A percentile compares a stretch with the other conserved stretches of the same genome.
phyloP scores from a whole-genome alignment of 2,329 filamentous ascomycete genomes.

The Colletotrichum sp. region DNA sequence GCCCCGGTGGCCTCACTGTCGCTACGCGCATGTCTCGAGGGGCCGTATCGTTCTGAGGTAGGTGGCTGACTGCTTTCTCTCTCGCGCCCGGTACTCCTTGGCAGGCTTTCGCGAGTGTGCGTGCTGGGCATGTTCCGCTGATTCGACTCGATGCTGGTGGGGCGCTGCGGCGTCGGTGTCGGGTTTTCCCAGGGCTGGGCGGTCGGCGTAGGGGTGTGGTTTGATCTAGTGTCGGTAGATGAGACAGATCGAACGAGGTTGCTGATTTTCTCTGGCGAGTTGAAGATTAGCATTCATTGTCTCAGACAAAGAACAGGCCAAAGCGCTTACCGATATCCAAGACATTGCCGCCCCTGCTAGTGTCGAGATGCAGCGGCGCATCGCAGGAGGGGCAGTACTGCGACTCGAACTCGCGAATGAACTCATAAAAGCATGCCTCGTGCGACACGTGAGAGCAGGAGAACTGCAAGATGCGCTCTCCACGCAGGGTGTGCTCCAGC shows the following conservation, averaged over 20 bases:
- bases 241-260: slow-evolving; percentile 87
- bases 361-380: slow-evolving; percentile 88
- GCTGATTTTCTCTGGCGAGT: slow-evolving; percentile 81
- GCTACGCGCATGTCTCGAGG: slow-evolving; percentile 68
- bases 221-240: slow-evolving; percentile 63
- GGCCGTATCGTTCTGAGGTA: slow-evolving; percentile 47
- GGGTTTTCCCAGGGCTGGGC: slow-evolving; percentile 72
- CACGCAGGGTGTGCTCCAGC: slow-evolving; percentile 90
- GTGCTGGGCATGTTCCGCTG: slow-evolving; percentile 35
- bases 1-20: slow-evolving; percentile 79
- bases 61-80: slow-evolving; percentile 55
- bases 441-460: slow-evolving; percentile 97
- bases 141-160: slow-evolving; percentile 52
- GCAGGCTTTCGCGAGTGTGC: slow-evolving; percentile 39
- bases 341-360: slow-evolving; percentile 90
- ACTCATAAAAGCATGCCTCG: slow-evolving; percentile 98
- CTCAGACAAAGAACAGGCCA: neutral
- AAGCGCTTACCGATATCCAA: slow-evolving; percentile 77
- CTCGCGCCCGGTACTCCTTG: slow-evolving; percentile 38
- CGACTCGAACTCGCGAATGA: slow-evolving; percentile 91
- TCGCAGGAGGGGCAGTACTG: slow-evolving; percentile 95
- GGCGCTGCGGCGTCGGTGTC: slow-evolving; percentile 52
- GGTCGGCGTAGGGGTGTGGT: slow-evolving; percentile 60
- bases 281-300: slow-evolving; percentile 23
- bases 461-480: slow-evolving; percentile 93